Conservation (phyloP, 1,284 basidiomycete genomes). For the Cutaneotrichosporon dermatis region DNA sequence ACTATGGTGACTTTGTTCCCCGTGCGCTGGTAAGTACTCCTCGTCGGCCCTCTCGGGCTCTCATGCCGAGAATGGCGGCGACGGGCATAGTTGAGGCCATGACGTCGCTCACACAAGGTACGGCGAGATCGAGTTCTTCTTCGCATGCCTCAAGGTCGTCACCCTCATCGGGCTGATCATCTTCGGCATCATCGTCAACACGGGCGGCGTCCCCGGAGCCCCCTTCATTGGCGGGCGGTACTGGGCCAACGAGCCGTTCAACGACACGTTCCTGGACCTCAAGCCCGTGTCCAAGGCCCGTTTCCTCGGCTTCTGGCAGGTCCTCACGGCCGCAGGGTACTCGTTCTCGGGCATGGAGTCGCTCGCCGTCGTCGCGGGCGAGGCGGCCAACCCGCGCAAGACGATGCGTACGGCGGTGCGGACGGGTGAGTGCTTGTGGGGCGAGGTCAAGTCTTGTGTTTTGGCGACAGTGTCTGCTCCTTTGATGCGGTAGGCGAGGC, state of each 20-base stretch:
- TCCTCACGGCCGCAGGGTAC: constrained; percentile 50
- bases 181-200: constrained; percentile 63
- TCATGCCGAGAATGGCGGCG: too few relatives aligned
- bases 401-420: constrained; percentile 69
- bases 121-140: constrained; percentile 53
- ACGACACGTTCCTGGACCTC: constrained; percentile 32
- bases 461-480: too few relatives aligned
- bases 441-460: too few relatives aligned
- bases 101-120: constrained; percentile 25
- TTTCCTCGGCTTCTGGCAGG: constrained; percentile 61
- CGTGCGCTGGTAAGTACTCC: constrained; percentile 9
- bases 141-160: constrained; percentile 60
- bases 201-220: constrained; percentile 61
- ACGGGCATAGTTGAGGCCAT: too few relatives aligned
- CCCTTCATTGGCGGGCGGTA: constrained; percentile 52
- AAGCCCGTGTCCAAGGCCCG: constrained; percentile 8
- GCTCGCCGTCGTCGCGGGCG: constrained; percentile 48
- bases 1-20: constrained; percentile 12
- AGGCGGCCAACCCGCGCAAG: constrained; percentile 57
- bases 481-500: too few relatives aligned
- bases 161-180: constrained; percentile 55
- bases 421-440: constrained; percentile 41
- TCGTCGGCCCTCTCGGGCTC: too few relatives aligned
- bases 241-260: constrained; percentile 59
- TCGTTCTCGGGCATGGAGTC: constrained; percentile 45